A percentile compares a stretch with the other conserved stretches of the same genome.
phyloP scores from a whole-genome alignment of 108 stramenopile species.

The Schizochytrium sp. region DNA sequence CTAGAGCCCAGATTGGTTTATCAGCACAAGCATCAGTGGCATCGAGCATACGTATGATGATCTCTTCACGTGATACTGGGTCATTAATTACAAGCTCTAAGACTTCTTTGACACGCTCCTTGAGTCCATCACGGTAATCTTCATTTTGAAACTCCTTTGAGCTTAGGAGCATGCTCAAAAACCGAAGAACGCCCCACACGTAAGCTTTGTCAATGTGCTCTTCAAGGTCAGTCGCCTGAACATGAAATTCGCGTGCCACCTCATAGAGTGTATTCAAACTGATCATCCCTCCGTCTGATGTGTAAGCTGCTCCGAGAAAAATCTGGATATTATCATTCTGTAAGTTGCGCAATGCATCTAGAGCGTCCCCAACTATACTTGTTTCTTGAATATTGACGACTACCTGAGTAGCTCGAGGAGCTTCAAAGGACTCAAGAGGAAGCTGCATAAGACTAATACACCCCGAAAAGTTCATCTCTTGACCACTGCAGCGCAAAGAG shows the following conservation, averaged over 20 bases:
- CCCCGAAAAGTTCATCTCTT: background rate
- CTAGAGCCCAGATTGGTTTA: slow-evolving; percentile 57
- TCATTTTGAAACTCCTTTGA: slow-evolving; percentile 3
- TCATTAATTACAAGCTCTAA: background rate
- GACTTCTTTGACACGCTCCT: background rate
- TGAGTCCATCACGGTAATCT: background rate
- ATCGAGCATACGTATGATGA: slow-evolving; percentile 32
- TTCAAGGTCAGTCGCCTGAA: slow-evolving; percentile 28
- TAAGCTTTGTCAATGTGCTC: background rate
- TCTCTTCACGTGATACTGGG: background rate
- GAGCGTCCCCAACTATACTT: background rate
- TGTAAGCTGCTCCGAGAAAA: background rate
- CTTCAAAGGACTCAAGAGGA: background rate
- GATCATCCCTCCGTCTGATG: no score
- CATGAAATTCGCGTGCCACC: slow-evolving; percentile 1
- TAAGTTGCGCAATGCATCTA: background rate
- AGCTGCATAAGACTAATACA: background rate
- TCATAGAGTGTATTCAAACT: background rate
- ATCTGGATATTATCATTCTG: background rate
- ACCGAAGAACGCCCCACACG: slow-evolving; percentile 5
- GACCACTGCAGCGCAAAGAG: background rate
- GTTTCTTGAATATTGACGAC: background rate
- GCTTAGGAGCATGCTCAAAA: background rate
- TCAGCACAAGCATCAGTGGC: slow-evolving; percentile 35
- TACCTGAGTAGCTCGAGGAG: background rate